Conservation (phyloP, 805 yeast genomes). For the Yueomyces sinensis region DNA sequence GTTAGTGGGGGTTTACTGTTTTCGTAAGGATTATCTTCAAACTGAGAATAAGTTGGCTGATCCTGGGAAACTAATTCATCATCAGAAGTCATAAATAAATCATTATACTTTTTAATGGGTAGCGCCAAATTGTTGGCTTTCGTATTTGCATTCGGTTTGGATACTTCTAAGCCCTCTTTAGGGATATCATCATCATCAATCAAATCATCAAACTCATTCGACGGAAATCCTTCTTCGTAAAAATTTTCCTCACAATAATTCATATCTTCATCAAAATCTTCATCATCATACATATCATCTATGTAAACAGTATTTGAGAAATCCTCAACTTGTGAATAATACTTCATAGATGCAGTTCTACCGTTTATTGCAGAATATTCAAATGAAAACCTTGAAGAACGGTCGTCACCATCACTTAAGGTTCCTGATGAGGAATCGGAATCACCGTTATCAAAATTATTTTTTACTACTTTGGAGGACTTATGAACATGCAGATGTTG, state of each 20-base stretch:
- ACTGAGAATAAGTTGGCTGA: too few relatives aligned
- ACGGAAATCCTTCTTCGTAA: constrained; percentile 24
- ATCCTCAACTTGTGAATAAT: constrained; percentile 28
- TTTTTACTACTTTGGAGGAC: background rate
- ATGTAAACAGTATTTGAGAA: constrained; percentile 19
- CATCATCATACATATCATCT: constrained; percentile 28
- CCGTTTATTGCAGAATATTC: constrained; percentile 33
- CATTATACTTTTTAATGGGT: too few relatives aligned
- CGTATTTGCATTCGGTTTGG: too few relatives aligned
- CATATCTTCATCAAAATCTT: constrained; percentile 31
- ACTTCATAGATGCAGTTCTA: constrained; percentile 39
- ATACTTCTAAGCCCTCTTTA: too few relatives aligned
- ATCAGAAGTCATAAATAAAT: constrained; percentile 11
- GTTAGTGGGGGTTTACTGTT: too few relatives aligned
- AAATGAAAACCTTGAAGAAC: constrained; percentile 33
- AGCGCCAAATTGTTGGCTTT: too few relatives aligned
- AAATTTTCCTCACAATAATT: constrained; percentile 18
- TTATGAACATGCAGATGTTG: background rate
- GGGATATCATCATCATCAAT: background rate
- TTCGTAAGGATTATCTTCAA: too few relatives aligned
- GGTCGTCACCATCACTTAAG: constrained; percentile 14
- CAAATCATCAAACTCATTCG: constrained; percentile 13
- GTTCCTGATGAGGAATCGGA: background rate
- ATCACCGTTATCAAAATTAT: background rate
- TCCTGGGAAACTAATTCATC: constrained; percentile 1